These are phyloP conservation scores for Takashimella tepidaria DNA, from an alignment of 1,284 basidiomycete species.

Conservation along the genomic window DNA sequence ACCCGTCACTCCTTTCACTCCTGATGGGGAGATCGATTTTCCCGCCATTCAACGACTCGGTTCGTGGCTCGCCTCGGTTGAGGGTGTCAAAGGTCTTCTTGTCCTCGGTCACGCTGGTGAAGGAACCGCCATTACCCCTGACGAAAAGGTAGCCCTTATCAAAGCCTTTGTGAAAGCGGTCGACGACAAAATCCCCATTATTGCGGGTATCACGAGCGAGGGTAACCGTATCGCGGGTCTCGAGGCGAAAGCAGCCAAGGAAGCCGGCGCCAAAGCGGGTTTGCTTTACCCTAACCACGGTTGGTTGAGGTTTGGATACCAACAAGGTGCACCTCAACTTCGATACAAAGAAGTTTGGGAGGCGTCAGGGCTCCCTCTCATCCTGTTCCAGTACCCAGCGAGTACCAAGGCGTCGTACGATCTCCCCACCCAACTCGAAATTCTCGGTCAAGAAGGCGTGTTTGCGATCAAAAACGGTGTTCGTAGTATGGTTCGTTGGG, in stretches of 20 bases:
- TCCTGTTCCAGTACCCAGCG: constrained; percentile 15
- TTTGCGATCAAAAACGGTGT: constrained; percentile 17
- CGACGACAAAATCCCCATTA: constrained; percentile 13
- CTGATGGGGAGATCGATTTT: constrained; percentile 12
- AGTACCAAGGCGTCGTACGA: constrained; percentile 10
- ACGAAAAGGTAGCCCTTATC: constrained; percentile 11
- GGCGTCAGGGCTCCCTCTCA: constrained; percentile 10
- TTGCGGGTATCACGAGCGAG: constrained; percentile 14
- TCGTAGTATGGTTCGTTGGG: constrained; percentile 13
- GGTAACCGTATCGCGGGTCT: constrained; percentile 14
- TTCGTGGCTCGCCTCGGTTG: constrained; percentile 6
- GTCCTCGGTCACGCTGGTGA: constrained; percentile 16
- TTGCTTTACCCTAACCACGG: constrained; percentile 14
- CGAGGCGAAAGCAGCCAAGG: constrained; percentile 16
- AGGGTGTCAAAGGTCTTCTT: constrained; percentile 11
- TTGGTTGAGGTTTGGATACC: constrained; percentile 17
- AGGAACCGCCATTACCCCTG: constrained; percentile 8
- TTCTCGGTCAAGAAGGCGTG: constrained; percentile 10
- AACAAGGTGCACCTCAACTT: constrained; percentile 14
- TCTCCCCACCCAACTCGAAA: constrained; percentile 14
- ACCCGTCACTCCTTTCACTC: constrained; percentile 16
- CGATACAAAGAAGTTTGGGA: constrained; percentile 12
- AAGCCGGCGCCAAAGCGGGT: constrained; percentile 12
- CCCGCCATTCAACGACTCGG: constrained; percentile 14
- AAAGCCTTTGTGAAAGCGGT: constrained; percentile 13